Conservation (phyloP, 495 filamentous ascomycete genomes). For the Hypoxylon rickii region DNA sequence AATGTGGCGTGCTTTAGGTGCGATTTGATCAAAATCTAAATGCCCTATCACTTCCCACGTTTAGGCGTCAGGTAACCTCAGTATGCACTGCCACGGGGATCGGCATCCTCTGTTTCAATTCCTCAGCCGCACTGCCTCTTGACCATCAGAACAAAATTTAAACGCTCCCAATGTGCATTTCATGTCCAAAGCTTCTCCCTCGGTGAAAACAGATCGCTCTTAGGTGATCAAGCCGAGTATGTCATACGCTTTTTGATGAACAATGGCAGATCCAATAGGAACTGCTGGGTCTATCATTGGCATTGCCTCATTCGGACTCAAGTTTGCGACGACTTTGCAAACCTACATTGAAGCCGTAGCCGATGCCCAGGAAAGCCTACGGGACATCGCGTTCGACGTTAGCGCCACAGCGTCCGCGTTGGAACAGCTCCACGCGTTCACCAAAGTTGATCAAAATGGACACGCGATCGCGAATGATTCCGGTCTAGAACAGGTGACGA, state of each 20-base stretch:
- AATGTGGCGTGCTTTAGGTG: no score
- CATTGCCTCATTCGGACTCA: conserved; percentile 22
- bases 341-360: conserved; percentile 15
- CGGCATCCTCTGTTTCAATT: not conserved
- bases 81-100: not conserved
- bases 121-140: not conserved
- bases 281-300: conserved; percentile 19
- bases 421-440: conserved; percentile 18
- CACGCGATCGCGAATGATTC: conserved; percentile 17
- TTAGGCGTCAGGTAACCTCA: no score
- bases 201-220: no score
- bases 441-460: conserved; percentile 4
- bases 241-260: no score
- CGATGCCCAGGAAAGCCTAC: conserved; percentile 13
- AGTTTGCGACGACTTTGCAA: conserved; percentile 28
- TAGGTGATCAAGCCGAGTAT: no score
- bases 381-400: conserved; percentile 19
- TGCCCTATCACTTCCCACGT: no score
- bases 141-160: no score
- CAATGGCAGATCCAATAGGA: conserved; percentile 19
- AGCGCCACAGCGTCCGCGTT: conserved; percentile 27
- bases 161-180: no score
- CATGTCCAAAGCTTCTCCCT: no score
- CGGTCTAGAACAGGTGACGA: conserved; percentile 16
- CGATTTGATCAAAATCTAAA: no score